Evolutionary conservation across 139 green algal species (phyloP).

Genomic region (Astrephomene gubernaculifera): DNA sequence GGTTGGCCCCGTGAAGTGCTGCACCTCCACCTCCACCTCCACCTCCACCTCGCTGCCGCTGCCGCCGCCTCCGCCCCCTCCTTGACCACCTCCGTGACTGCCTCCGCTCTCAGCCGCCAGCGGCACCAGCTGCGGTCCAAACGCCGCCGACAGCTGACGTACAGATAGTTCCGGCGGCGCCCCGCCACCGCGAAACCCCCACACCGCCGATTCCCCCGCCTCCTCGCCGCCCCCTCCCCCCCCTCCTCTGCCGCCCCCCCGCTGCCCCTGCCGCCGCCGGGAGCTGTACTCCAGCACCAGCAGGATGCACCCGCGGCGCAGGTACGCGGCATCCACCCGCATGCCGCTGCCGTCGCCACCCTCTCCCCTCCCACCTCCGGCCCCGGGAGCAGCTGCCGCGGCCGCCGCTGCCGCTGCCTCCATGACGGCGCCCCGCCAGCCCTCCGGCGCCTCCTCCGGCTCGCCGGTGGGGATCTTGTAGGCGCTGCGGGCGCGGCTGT

Average conservation of each 20-base stretch:
- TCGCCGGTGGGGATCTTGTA: slow-evolving; percentile 9
- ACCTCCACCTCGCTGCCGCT: not conserved
- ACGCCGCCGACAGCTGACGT: not conserved
- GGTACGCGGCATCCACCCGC: not conserved
- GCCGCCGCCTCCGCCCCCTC: too few relatives aligned
- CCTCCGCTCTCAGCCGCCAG: not conserved
- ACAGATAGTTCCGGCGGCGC: not conserved
- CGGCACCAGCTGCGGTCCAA: not conserved
- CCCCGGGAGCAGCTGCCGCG: not conserved
- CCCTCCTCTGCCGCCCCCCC: not conserved
- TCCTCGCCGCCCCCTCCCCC: not conserved
- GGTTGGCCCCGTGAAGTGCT: not conserved
- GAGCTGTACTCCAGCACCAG: slow-evolving; percentile 24
- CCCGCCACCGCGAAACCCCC: too few relatives aligned
- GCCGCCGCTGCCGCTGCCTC: not conserved
- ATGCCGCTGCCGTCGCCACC: not conserved
- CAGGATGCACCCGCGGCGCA: slow-evolving; percentile 22
- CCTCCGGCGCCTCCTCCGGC: slow-evolving; percentile 11
- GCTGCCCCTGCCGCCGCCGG: not conserved
- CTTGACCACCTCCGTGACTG: not conserved
- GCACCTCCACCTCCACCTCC: not conserved
- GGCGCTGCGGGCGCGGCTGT: slow-evolving; percentile 12
- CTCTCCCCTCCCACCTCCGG: not conserved
- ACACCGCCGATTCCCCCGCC: not conserved
- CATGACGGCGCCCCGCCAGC: slow-evolving; percentile 3